These are phyloP conservation scores for Solanum ossicruentum DNA, from an alignment of 257 asterid genomes.

Conservation along the genomic window DNA sequence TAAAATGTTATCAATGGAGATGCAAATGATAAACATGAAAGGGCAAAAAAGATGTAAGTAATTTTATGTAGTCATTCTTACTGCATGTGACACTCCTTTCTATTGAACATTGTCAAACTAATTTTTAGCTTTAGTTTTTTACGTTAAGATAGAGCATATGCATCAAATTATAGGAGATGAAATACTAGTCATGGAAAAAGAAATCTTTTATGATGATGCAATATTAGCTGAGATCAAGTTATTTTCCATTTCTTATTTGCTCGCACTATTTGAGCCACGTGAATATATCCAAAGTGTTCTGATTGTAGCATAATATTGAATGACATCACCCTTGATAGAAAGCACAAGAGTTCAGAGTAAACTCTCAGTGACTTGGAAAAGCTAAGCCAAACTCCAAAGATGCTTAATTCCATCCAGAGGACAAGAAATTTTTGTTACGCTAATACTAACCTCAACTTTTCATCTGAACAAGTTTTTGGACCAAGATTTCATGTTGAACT, in stretches of 20 bases:
- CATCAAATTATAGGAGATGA: not conserved
- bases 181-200: not conserved
- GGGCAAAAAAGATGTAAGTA: too few relatives aligned
- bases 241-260: not conserved
- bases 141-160: not conserved
- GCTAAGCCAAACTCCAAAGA: not conserved
- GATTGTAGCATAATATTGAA: not conserved
- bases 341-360: not conserved
- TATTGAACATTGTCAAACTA: not conserved
- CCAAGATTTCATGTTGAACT: not conserved
- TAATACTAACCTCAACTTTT: too few relatives aligned
- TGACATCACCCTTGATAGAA: not conserved
- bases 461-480: not conserved
- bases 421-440: too few relatives aligned
- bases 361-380: not conserved
- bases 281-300: not conserved
- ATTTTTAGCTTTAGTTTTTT: not conserved
- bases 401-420: not conserved
- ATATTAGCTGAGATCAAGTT: too few relatives aligned
- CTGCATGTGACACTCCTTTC: not conserved
- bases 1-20: too few relatives aligned
- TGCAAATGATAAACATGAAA: too few relatives aligned
- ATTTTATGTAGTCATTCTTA: too few relatives aligned
- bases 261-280: not conserved
- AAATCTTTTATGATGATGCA: not conserved